These are phyloP conservation scores for Apiospora saccharicola DNA, from an alignment of 2,329 filamentous ascomycete genomes.

Conservation along the genomic window DNA sequence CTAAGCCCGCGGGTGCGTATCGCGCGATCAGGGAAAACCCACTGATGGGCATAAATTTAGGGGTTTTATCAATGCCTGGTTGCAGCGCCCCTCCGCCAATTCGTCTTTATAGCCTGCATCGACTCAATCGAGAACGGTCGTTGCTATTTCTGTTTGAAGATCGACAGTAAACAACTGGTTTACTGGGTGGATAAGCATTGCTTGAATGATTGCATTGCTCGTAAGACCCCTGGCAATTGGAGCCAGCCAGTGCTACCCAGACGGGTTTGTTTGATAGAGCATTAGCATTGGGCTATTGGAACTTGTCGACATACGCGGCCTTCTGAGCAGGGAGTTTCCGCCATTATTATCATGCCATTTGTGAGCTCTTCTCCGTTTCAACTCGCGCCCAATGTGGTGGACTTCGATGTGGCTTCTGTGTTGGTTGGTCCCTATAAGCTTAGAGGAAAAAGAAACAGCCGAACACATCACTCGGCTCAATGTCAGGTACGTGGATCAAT, in stretches of 20 bases:
- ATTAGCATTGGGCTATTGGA: background rate
- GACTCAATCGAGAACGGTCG: background rate
- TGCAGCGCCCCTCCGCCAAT: background rate
- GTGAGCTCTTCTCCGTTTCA: slow-evolving; percentile 8
- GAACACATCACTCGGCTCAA: background rate
- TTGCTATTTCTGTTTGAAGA: slow-evolving; percentile 20
- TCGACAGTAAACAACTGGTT: slow-evolving; percentile 19
- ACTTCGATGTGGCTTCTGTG: background rate
- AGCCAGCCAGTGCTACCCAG: background rate
- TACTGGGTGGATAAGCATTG: slow-evolving; percentile 17
- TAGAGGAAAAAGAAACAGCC: background rate
- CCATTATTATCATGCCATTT: slow-evolving; percentile 3
- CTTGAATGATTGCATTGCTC: slow-evolving; percentile 12
- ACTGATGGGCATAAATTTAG: background rate
- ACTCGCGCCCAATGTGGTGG: slow-evolving; percentile 10
- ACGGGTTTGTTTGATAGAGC: background rate
- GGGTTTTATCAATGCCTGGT: slow-evolving; percentile 2
- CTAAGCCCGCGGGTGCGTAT: background rate
- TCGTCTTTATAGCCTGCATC: background rate
- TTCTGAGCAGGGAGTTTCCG: background rate
- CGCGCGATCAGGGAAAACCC: background rate
- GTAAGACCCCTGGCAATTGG: slow-evolving; percentile 2
- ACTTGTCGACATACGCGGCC: slow-evolving; percentile 1
- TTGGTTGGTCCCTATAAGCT: slow-evolving; percentile 2
- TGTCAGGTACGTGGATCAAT: slow-evolving; percentile 9